A percentile compares a stretch with the other conserved stretches of the same genome.
phyloP scores from a whole-genome alignment of 1,139 yeast genomes.

The Kurtzmaniella quercitrusa region DNA sequence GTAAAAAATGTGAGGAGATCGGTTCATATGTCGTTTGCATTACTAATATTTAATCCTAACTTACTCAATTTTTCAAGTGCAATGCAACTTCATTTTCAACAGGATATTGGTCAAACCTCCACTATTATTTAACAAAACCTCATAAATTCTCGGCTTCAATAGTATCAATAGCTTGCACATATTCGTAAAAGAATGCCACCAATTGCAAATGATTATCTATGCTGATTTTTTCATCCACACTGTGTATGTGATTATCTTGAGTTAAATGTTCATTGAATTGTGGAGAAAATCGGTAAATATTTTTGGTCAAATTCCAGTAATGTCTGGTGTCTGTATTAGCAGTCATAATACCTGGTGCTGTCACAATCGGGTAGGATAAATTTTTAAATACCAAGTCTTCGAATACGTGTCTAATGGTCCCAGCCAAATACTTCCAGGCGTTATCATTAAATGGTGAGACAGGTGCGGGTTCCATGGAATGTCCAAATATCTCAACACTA shows the following conservation, averaged over 20 bases:
- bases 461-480: conserved; percentile 18
- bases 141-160: conserved; percentile 2
- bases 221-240: conserved; percentile 11
- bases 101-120: too few species aligned
- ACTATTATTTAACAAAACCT: too few species aligned
- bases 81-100: too few species aligned
- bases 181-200: conserved; percentile 11
- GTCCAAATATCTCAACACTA: conserved; percentile 4
- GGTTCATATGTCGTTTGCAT: too few species aligned
- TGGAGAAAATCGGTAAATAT: conserved; percentile 58
- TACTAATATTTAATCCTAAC: too few species aligned
- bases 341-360: conserved; percentile 56
- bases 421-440: conserved; percentile 22
- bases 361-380: conserved; percentile 29
- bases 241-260: conserved; percentile 10
- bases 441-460: conserved; percentile 20
- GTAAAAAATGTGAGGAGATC: too few species aligned
- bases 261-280: conserved; percentile 8
- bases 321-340: conserved; percentile 73
- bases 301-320: conserved; percentile 59
- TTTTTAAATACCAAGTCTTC: conserved; percentile 25
- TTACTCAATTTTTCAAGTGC: too few species aligned
- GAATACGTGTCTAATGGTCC: conserved; percentile 24
- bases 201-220: conserved; percentile 10
- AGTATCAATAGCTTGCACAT: conserved; percentile 6